phyloP scores from a whole-genome alignment of 176 grass and related monocot species.

The Tuctoria greenei region DNA sequence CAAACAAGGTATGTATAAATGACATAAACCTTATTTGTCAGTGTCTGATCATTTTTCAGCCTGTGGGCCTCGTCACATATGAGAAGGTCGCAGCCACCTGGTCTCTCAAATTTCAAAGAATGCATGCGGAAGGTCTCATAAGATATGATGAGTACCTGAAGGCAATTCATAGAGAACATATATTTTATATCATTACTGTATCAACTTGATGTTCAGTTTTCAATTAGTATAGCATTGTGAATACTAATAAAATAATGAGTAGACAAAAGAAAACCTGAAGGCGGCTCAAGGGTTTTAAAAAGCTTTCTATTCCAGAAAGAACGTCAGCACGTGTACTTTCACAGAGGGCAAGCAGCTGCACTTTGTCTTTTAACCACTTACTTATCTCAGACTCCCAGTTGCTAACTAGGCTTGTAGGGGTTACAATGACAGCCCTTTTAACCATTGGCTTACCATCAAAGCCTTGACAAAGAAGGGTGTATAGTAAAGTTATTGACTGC shows the following conservation, averaged over 20 bases:
- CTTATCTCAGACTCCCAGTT: slow-evolving; percentile 96
- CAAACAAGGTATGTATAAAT: slow-evolving; percentile 12
- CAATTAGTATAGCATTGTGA: slow-evolving; percentile 25
- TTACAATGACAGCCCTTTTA: slow-evolving; percentile 80
- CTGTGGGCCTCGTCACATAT: slow-evolving; percentile 98
- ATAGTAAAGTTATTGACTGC: slow-evolving; percentile 88
- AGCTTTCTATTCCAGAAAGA: slow-evolving; percentile 88
- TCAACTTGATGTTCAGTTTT: slow-evolving; percentile 25
- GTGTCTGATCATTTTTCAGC: slow-evolving; percentile 94
- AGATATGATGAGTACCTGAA: slow-evolving; percentile 94
- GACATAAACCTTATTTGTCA: slow-evolving; percentile 85
- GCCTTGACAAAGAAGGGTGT: slow-evolving; percentile 83
- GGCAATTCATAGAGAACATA: slow-evolving; percentile 28
- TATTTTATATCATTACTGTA: slow-evolving; percentile 27
- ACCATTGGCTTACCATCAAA: slow-evolving; percentile 95
- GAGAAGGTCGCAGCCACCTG: slow-evolving; percentile 84
- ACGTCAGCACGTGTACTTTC: slow-evolving; percentile 93
- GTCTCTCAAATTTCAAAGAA: slow-evolving; percentile 90
- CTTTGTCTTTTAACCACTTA: slow-evolving; percentile 83
- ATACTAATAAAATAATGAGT: slow-evolving; percentile 21
- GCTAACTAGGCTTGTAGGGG: slow-evolving; percentile 93
- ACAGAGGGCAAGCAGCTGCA: slow-evolving; percentile 78
- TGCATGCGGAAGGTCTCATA: slow-evolving; percentile 98
- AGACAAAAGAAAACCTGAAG: slow-evolving; percentile 65
- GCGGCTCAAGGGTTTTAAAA: slow-evolving; percentile 68